These are phyloP conservation scores for Echeveria elegans DNA, from an alignment of 164 flowering plant species.

Conservation along the genomic window DNA sequence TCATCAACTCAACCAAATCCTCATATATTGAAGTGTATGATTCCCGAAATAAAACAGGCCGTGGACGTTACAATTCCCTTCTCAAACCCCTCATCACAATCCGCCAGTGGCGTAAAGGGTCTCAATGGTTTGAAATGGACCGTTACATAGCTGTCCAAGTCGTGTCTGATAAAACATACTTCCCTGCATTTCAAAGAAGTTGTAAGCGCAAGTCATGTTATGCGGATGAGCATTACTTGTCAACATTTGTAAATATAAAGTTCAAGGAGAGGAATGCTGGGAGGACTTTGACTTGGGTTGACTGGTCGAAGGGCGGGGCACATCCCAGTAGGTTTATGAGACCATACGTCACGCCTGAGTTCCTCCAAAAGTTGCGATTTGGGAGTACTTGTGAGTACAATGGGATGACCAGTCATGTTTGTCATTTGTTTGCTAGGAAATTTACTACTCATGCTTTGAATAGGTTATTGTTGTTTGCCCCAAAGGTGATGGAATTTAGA, in stretches of 20 bases:
- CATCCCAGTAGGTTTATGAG: constrained; percentile 23
- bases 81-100: not conserved
- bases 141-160: not conserved
- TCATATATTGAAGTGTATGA: not conserved
- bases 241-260: constrained; percentile 18
- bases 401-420: constrained; percentile 9
- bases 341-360: constrained; percentile 15
- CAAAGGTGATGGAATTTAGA: constrained; percentile 3
- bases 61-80: not conserved
- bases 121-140: constrained; percentile 9
- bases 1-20: not conserved
- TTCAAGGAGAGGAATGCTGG: constrained; percentile 14
- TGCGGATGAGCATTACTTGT: constrained; percentile 33
- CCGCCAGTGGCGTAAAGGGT: constrained; percentile 5
- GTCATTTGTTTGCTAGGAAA: constrained; percentile 33
- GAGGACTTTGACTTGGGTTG: constrained; percentile 28
- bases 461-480: not conserved
- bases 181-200: not conserved
- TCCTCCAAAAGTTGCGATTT: constrained; percentile 16
- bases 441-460: constrained; percentile 15
- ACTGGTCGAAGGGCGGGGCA: constrained; percentile 32
- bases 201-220: constrained; percentile 17
- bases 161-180: constrained; percentile 1
- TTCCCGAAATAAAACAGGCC: not conserved
- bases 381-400: constrained; percentile 17